Percentiles rank a stretch among this genome's conserved stretches.
These are phyloP conservation scores for Yarrowia galli DNA, from an alignment of 1,139 yeast genomes.

Conservation along the genomic window DNA sequence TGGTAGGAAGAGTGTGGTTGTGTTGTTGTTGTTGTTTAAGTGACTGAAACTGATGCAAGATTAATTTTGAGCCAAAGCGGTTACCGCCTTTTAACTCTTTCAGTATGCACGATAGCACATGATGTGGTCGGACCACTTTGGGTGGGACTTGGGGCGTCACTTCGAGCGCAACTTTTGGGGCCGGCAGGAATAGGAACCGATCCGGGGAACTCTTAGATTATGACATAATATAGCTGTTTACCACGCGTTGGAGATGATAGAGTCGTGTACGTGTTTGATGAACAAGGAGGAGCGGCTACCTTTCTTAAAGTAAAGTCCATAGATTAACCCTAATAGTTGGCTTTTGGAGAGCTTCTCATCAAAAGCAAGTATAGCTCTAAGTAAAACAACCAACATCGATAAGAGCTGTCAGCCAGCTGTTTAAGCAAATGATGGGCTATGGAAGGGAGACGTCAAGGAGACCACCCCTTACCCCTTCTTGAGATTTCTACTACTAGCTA, in stretches of 20 bases:
- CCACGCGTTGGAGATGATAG: no score
- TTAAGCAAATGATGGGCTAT: no score
- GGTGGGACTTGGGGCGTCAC: not conserved
- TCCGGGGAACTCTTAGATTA: no score
- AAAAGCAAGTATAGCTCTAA: not conserved
- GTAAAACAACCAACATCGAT: no score
- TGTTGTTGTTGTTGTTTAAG: not conserved
- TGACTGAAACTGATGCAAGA: slow-evolving; percentile 8
- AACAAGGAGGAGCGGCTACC: no score
- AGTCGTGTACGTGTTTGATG: no score
- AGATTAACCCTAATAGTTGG: not conserved
- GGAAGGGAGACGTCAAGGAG: no score
- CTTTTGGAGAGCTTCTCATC: not conserved
- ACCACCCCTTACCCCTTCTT: no score
- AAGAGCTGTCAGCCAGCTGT: no score
- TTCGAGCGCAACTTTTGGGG: not conserved
- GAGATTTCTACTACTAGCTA: no score
- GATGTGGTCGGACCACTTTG: slow-evolving; percentile 5
- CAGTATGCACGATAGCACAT: slow-evolving; percentile 29
- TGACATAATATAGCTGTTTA: no score
- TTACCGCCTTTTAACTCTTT: not conserved
- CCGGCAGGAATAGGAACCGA: not conserved
- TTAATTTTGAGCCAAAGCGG: slow-evolving; percentile 16
- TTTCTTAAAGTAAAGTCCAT: no score
- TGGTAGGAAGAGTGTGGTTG: not conserved